Conservation (phyloP, 192 early-diverging fungal genomes). For the Coemansia sp. region DNA sequence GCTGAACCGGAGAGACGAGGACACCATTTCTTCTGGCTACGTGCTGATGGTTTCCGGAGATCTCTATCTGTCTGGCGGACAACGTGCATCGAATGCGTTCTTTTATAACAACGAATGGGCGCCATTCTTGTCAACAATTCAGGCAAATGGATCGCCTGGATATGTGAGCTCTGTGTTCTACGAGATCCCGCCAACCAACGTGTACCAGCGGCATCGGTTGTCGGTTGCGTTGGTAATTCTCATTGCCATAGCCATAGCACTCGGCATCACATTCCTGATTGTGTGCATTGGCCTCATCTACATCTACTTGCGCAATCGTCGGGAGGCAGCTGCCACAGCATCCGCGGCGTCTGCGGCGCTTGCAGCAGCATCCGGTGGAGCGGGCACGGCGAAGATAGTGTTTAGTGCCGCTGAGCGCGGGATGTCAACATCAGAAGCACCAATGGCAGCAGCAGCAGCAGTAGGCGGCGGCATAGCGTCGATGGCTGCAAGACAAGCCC, state of each 20-base stretch:
- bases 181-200: conserved; percentile 49
- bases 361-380: conserved; percentile 34
- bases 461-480: conserved; percentile 22
- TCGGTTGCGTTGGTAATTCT: conserved; percentile 67
- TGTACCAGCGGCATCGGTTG: conserved; percentile 43
- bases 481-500: conserved; percentile 18
- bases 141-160: conserved; percentile 37
- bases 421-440: not conserved
- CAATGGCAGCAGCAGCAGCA: conserved; percentile 17
- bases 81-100: conserved; percentile 44
- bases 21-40: conserved; percentile 31
- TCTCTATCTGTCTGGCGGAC: conserved; percentile 26
- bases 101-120: conserved; percentile 49
- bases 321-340: conserved; percentile 48
- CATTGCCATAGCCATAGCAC: conserved; percentile 67
- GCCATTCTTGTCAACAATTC: conserved; percentile 51
- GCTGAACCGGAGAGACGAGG: conserved; percentile 26
- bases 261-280: conserved; percentile 64
- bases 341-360: conserved; percentile 55
- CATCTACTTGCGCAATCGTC: conserved; percentile 58
- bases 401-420: conserved; percentile 6
- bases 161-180: conserved; percentile 46
- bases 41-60: conserved; percentile 49
- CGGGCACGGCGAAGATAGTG: conserved; percentile 32
- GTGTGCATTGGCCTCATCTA: conserved; percentile 61